These are phyloP conservation scores for Saxispiralis lemnorum DNA, from an alignment of 495 filamentous ascomycete species.

Conservation along the genomic window DNA sequence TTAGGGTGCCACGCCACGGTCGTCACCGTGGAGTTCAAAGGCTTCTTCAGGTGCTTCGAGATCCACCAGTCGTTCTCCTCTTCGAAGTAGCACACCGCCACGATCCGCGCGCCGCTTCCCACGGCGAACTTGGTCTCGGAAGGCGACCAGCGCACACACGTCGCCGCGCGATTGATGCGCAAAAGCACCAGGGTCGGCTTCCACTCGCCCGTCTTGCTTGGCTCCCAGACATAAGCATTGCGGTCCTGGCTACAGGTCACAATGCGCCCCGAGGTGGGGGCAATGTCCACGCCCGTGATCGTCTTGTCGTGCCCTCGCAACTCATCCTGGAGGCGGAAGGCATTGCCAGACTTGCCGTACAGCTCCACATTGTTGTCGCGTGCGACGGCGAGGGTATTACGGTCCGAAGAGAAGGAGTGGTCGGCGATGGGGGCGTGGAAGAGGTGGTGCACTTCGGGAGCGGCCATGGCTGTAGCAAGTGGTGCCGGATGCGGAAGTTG, in stretches of 20 bases:
- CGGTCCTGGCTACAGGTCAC: conserved; percentile 97
- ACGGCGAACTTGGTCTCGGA: conserved; percentile 95
- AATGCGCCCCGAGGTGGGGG: conserved; percentile 72
- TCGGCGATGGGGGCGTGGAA: conserved; percentile 93
- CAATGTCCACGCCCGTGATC: conserved; percentile 91
- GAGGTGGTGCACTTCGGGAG: conserved; percentile 85
- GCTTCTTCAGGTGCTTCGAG: conserved; percentile 96
- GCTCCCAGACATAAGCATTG: conserved; percentile 96
- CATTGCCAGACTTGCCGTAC: conserved; percentile 53
- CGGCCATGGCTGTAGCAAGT: conserved; percentile 40
- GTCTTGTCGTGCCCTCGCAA: conserved; percentile 92
- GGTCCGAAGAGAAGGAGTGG: conserved; percentile 92
- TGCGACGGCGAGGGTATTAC: conserved; percentile 72
- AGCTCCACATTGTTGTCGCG: conserved; percentile 84
- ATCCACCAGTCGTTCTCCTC: conserved; percentile 99
- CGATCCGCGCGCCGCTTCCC: conserved; percentile 83
- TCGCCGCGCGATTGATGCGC: conserved; percentile 90
- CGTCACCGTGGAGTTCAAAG: conserved; percentile 88
- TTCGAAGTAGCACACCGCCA: conserved; percentile 97
- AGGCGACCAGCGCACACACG: conserved; percentile 93
- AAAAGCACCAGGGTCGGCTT: conserved; percentile 94
- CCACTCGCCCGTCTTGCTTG: conserved; percentile 73
- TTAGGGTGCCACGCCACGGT: conserved; percentile 93
- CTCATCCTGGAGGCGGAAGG: conserved; percentile 75
- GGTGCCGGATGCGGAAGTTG: conserved; percentile 1